These are phyloP conservation scores for Astragalus glycyphyllos DNA, from an alignment of 306 rosid genomes.

Conservation along the genomic window DNA sequence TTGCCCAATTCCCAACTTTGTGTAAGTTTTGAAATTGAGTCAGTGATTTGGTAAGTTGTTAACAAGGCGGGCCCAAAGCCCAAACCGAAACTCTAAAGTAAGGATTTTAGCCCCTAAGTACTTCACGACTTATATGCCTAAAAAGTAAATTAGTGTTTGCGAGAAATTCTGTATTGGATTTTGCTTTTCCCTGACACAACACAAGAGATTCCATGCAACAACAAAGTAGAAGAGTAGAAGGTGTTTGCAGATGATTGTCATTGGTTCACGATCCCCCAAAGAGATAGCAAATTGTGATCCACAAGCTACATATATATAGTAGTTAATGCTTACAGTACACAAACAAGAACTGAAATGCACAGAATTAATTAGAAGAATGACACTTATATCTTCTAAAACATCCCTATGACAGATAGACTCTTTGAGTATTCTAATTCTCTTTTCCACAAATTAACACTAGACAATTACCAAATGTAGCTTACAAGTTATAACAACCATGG, in stretches of 20 bases:
- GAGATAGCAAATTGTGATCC: slow-evolving; percentile 44
- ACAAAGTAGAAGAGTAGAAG: neutral
- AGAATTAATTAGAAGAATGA: slow-evolving; percentile 25
- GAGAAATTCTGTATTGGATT: too few relatives aligned
- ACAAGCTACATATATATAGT: slow-evolving; percentile 1
- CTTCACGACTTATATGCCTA: too few relatives aligned
- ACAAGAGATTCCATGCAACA: slow-evolving; percentile 37
- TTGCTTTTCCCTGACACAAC: neutral
- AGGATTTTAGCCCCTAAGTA: too few relatives aligned
- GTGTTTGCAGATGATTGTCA: slow-evolving; percentile 37
- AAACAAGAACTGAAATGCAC: slow-evolving; percentile 16
- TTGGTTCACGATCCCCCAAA: slow-evolving; percentile 40
- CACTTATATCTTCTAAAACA: slow-evolving; percentile 21
- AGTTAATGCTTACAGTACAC: too few relatives aligned
- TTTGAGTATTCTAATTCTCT: slow-evolving; percentile 34
- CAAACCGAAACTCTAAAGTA: too few relatives aligned
- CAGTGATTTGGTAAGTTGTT: too few relatives aligned
- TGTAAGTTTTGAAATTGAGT: too few relatives aligned
- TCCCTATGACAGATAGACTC: neutral
- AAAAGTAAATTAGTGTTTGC: too few relatives aligned
- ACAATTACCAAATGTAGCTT: slow-evolving; percentile 34
- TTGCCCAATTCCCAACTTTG: too few relatives aligned
- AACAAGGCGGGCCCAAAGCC: too few relatives aligned
- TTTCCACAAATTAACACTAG: slow-evolving; percentile 37
- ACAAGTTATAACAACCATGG: slow-evolving; percentile 24